Percentiles rank a stretch among this genome's conserved stretches.
Conservation (phyloP, 2,329 filamentous ascomycete species). For the Aureobasidium namibiae region DNA sequence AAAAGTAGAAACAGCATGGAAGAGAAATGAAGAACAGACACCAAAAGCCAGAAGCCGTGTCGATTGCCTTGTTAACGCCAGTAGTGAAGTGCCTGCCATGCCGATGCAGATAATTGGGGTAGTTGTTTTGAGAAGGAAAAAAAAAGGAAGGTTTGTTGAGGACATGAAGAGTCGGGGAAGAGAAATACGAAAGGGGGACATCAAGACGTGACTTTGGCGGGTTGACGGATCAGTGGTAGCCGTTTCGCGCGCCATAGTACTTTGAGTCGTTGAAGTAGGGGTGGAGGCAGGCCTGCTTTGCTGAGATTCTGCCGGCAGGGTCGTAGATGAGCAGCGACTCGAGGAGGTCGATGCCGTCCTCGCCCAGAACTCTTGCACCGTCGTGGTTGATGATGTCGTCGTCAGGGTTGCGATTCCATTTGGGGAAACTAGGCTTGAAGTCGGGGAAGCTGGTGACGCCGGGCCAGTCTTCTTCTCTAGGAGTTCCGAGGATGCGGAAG, state of each 20-base stretch:
- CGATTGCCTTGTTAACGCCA: conserved; percentile 1
- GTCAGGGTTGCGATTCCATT: conserved; percentile 69
- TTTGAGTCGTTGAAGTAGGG: conserved; percentile 57
- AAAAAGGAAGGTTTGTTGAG: not conserved
- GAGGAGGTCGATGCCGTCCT: conserved; percentile 59
- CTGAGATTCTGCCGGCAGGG: conserved; percentile 76
- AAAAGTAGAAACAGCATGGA: not conserved
- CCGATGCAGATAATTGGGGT: conserved; percentile 8
- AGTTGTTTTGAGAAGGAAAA: not conserved
- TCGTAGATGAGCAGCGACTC: conserved; percentile 75
- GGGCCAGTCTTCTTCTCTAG: conserved; percentile 74
- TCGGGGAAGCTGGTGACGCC: conserved; percentile 92
- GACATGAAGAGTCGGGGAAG: not conserved
- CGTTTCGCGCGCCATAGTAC: conserved; percentile 17
- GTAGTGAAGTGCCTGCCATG: conserved; percentile 1
- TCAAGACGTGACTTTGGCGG: not conserved
- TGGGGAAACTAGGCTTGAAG: conserved; percentile 86
- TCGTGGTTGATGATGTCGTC: conserved; percentile 57
- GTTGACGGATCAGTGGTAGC: conserved; percentile 18
- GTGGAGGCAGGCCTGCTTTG: conserved; percentile 78
- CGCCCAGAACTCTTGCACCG: conserved; percentile 50
- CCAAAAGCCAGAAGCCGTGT: not conserved
- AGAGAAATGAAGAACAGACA: conserved; percentile 4
- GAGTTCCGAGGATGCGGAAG: conserved; percentile 76
- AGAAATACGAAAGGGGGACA: conserved; percentile 12